Evolutionary conservation across 176 grass and related monocot genomes (phyloP).

Genomic region (Areca catechu): DNA sequence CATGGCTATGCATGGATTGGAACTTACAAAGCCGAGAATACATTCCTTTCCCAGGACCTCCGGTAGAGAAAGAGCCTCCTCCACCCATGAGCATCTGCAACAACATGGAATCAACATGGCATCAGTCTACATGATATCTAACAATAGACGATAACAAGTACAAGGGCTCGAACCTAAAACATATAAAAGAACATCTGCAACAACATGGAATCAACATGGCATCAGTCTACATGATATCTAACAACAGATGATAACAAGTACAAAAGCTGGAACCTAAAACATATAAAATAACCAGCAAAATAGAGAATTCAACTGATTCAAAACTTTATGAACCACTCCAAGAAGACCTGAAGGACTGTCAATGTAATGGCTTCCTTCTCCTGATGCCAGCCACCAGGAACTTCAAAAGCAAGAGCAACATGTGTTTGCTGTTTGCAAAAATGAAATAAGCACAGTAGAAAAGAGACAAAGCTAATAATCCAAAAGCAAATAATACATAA

Average conservation of each 20-base stretch:
- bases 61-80: conserved; percentile 80
- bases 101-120: background rate
- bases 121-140: no score
- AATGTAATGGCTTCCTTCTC: conserved; percentile 59
- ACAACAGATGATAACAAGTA: no score
- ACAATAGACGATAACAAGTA: no score
- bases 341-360: conserved; percentile 67
- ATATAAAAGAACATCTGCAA: conserved; percentile 60
- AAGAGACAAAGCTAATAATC: background rate
- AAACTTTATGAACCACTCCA: conserved; percentile 10
- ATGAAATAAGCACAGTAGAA: background rate
- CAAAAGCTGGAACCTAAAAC: no score
- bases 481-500: conserved; percentile 8
- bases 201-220: background rate
- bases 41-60: conserved; percentile 91
- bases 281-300: no score
- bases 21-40: conserved; percentile 80
- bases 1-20: no score
- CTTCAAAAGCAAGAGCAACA: conserved; percentile 76
- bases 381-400: conserved; percentile 62
- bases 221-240: no score
- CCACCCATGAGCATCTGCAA: conserved; percentile 90
- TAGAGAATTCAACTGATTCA: background rate
- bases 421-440: conserved; percentile 34
- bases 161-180: no score